Evolutionary conservation across 495 filamentous ascomycete species (phyloP), one percentile per base, ranked within the genome.

Genomic region (Chaetomium cochliodes): DNA sequence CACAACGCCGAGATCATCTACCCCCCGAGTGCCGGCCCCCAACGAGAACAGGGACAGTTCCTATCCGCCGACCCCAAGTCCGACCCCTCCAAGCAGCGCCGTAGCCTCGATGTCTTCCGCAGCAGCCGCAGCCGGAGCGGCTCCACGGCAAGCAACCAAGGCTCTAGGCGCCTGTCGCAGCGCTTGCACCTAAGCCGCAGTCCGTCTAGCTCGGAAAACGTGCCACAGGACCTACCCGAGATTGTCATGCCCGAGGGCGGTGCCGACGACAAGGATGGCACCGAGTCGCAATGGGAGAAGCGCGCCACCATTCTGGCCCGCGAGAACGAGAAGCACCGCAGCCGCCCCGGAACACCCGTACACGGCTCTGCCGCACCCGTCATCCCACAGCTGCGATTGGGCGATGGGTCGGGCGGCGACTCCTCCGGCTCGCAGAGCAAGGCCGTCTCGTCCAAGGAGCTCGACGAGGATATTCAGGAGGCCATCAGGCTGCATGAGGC

Each of bases 401-500:
- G 62, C 44, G 71, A 70, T 47, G 62, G 62, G 41, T 54, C 68
- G 18, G 58, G 66, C 52, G 58, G 68, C 12, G 67, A 58, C 20
- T 58, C 41, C 49, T 60, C 70, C 62, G 53, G 55, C 59, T 58
- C 68, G 65, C 65, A 65, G 68, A 61, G 54, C 59, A 76, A 70
- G 56, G 71, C 71, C 8, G 79, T 83, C 9, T 82, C 77, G 26
- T 77, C 76, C 58, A 79, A 83, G 70, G 74, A 70, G 33, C 80
- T 79, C 61, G 83, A 97, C 83, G 84, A 88, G 37, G 88, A 90
- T 78, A 96, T 99, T 62, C 92, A 97, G 77, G 88, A 94, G 76
- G 94, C 96, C n/a, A 98, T 99, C 76, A 82, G 88, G 70, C 82
- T 98, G 62, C 94, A 99, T 75, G 94, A 99, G 75, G 80, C 79